Base-by-base conservation (phyloP, 2,329 filamentous ascomycete genomes). In the Colletotrichum tanaceti region DNA sequence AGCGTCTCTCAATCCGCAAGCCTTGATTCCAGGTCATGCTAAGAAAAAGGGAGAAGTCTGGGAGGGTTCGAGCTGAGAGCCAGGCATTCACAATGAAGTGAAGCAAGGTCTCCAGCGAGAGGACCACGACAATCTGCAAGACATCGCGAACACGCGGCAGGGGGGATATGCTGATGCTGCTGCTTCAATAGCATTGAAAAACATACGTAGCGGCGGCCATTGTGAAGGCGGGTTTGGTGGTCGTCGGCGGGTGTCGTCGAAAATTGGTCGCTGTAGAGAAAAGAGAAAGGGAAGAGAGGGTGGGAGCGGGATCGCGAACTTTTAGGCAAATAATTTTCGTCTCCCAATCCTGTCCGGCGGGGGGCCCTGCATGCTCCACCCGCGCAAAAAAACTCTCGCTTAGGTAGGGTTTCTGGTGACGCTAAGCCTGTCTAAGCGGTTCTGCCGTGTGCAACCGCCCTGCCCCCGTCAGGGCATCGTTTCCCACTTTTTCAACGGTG, bases 61-160 rank as follows among this genome's bases (percentile, higher is more conserved):
- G 86, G 91, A 93, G 86, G 83, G 81, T 92, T 94, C 91, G 91
- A 94, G 91, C 91, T 93, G 90, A 89, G 86, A 84, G 84, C 81
- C 75, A 81, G 79, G 74, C 79, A 76, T 76, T 74, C 72, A 65
- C 73, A 49, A 63, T 60, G 72, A 80, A 81, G 81, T 80, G 82
- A 73, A 72, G 74, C 73, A 73, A 64, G 63, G 74, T 73, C 75
- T 79, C 90, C 90, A 93, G 91, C 90, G 89, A 93, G 89, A 91
- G 90, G 90, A 93, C 91, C 86, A 88, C 89, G 87, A 92, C 91
- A 93, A 93, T 91, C 90, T 89, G 83, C 84, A 82, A 84, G 46
- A 79, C 75, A 79, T 83, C 82, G 85, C 83, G 79, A 84, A 84
- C 84, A 82, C 85, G 82, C 78, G 74, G 73, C 32, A 35, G 77